Base-by-base conservation (phyloP, 23 red algal species). In the Agarophyton chilense region DNA sequence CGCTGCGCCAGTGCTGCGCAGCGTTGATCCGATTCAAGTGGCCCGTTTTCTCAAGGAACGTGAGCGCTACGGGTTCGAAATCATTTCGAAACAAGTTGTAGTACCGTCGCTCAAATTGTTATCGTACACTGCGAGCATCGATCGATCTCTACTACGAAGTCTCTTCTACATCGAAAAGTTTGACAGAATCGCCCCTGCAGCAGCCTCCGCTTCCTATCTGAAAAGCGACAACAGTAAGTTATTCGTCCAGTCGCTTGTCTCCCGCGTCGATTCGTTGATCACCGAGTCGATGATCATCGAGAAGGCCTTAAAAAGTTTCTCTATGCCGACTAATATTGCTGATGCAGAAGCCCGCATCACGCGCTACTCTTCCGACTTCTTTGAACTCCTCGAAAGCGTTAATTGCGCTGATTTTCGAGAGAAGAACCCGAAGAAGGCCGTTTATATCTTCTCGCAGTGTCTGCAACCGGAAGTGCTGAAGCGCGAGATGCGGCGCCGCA, bases 31-130 rank as follows among this genome's bases (percentile, higher is more conserved):
- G n/a, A n/a, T n/a, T n/a, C n/a, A n/a, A n/a, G n/a, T n/a, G n/a
- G n/a, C n/a, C n/a, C n/a, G n/a, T n/a, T 77, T 77, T 47, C 71
- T 77, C 71, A 77, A 77, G 21, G 71, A 77, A 21, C 71, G 71
- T 47, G 71, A 77, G 21, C 71, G 40, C 71, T 77, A 77, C 25
- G 71, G 44, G 40, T 77, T 21, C n/a, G 71, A 47, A 21, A 77
- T 77, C 25, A 0, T 16, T 11, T 10, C 71, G 10, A 42, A 77
- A 0, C 0, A 77, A 21, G 13, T 21, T 35, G 71, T 50, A 28
- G 25, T 77, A 10, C 71, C 71, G n/a, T 77, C 71, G 32, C 71
- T 1, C 40, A 36, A 21, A 21, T 36, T 21, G 49, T 47, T 77
- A 21, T 22, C 71, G 41, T 77, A 77, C 41, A 77, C 71, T 13